Conservation (phyloP, 495 filamentous ascomycete genomes). For the Geoglossum glabrum region DNA sequence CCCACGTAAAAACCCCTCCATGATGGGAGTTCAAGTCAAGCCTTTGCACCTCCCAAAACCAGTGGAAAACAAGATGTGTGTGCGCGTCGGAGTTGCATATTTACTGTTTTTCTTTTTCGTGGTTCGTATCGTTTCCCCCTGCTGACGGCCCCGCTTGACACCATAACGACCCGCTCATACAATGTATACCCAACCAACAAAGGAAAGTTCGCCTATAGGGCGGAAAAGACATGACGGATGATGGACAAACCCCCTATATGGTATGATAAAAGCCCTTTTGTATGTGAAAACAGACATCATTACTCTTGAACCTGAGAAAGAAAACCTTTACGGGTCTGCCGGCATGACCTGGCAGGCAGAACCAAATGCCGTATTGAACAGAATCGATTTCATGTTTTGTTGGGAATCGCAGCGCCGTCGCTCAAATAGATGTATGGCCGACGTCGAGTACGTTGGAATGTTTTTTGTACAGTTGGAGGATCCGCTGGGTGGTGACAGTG, state of each 20-base stretch:
- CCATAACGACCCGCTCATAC: neutral
- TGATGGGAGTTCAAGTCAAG: neutral
- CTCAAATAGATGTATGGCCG: constrained; percentile 4
- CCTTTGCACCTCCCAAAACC: neutral
- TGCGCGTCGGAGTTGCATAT: neutral
- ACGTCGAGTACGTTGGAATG: neutral
- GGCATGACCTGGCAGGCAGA: neutral
- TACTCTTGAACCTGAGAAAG: neutral
- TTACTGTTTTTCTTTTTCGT: neutral
- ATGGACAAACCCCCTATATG: neutral
- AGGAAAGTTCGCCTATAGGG: neutral
- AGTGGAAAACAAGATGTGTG: neutral
- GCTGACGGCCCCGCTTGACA: neutral
- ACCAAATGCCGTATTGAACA: constrained; percentile 3
- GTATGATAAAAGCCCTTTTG: neutral
- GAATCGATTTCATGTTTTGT: constrained; percentile 1
- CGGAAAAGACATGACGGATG: neutral
- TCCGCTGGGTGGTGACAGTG: neutral
- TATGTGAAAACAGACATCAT: neutral
- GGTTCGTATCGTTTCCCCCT: neutral
- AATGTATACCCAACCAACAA: neutral
- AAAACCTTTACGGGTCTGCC: neutral
- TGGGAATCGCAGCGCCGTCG: constrained; percentile 5
- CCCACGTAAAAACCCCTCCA: neutral
- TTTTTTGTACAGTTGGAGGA: constrained; percentile 1